Percentiles rank a stretch among this genome's conserved stretches.
These are phyloP conservation scores for Coemansia sp. DNA, from an alignment of 192 early-diverging fungal species.

Conservation along the genomic window DNA sequence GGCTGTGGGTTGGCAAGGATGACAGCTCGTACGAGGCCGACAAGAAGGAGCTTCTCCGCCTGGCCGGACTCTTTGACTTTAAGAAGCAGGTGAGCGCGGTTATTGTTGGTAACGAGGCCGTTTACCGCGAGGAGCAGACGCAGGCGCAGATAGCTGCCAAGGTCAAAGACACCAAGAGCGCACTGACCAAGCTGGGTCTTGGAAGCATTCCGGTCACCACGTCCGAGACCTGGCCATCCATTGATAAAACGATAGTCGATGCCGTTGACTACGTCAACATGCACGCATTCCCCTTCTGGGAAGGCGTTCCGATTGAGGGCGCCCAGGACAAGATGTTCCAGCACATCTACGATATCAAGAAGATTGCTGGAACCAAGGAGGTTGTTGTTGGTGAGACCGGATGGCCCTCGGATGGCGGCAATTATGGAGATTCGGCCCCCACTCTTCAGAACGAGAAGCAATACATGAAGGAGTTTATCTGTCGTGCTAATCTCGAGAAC, in stretches of 20 bases:
- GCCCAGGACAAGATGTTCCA: constrained; percentile 59
- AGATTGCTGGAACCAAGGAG: constrained; percentile 52
- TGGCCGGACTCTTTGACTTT: constrained; percentile 46
- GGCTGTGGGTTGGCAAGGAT: constrained; percentile 66
- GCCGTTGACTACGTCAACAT: constrained; percentile 63
- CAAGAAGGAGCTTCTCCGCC: constrained; percentile 38
- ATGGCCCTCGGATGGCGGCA: constrained; percentile 61
- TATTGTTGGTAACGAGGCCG: constrained; percentile 65
- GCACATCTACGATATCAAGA: constrained; percentile 55
- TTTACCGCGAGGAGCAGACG: constrained; percentile 60
- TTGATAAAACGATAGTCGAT: constrained; percentile 50
- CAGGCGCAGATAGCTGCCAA: constrained; percentile 49
- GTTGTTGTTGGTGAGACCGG: constrained; percentile 69
- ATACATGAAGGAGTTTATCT: constrained; percentile 64
- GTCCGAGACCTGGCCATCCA: constrained; percentile 54
- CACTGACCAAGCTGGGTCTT: constrained; percentile 42
- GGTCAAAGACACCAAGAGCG: constrained; percentile 50
- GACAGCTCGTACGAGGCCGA: constrained; percentile 46
- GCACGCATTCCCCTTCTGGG: constrained; percentile 74
- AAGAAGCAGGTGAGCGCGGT: constrained; percentile 56
- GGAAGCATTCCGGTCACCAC: constrained; percentile 43
- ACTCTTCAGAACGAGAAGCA: constrained; percentile 60
- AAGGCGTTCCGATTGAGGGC: constrained; percentile 45
- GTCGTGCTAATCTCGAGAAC: constrained; percentile 58
- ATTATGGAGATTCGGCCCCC: constrained; percentile 56